Evolutionary conservation across 345 rosid species (phyloP).

Genomic region (Cardamine occulta): DNA sequence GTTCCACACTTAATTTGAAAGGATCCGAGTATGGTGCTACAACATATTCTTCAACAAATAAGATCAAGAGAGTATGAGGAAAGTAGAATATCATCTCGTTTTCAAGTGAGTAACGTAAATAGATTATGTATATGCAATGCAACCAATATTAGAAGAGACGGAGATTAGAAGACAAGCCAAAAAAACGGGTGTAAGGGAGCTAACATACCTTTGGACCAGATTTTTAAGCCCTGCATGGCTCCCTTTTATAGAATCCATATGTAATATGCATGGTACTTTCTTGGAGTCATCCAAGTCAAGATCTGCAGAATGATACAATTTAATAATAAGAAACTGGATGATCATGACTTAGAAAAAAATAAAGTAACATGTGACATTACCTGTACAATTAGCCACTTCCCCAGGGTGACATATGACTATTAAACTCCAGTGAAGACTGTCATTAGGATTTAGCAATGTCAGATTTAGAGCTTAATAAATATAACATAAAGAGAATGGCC

Average conservation of each 20-base stretch:
- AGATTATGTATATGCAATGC: conserved; percentile 16
- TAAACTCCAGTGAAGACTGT: conserved; percentile 99
- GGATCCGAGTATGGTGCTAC: conserved; percentile 21
- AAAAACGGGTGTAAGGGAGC: conserved; percentile 25
- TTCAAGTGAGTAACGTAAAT: conserved; percentile 13
- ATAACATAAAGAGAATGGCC: conserved; percentile 14
- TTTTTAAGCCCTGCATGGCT: conserved; percentile 92
- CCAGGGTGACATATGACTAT: conserved; percentile 93
- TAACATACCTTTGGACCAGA: conserved; percentile 84
- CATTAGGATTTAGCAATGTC: conserved; percentile 31
- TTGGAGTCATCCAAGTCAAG: conserved; percentile 52
- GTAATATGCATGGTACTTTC: conserved; percentile 86
- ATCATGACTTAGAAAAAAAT: conserved; percentile 17
- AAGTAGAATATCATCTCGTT: conserved; percentile 5
- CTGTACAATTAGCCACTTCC: conserved; percentile 69
- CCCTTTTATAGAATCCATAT: conserved; percentile 98
- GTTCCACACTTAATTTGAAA: conserved; percentile 7
- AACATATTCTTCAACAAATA: conserved; percentile 10
- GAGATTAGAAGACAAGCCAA: conserved; percentile 13
- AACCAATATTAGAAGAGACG: conserved; percentile 1
- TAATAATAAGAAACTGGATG: conserved; percentile 14
- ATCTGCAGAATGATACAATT: conserved; percentile 51
- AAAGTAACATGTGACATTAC: conserved; percentile 48
- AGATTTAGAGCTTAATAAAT: conserved; percentile 26
- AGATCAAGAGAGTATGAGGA: conserved; percentile 6